These are phyloP conservation scores for Trifolium repens DNA, from an alignment of 306 rosid species.

Conservation along the genomic window DNA sequence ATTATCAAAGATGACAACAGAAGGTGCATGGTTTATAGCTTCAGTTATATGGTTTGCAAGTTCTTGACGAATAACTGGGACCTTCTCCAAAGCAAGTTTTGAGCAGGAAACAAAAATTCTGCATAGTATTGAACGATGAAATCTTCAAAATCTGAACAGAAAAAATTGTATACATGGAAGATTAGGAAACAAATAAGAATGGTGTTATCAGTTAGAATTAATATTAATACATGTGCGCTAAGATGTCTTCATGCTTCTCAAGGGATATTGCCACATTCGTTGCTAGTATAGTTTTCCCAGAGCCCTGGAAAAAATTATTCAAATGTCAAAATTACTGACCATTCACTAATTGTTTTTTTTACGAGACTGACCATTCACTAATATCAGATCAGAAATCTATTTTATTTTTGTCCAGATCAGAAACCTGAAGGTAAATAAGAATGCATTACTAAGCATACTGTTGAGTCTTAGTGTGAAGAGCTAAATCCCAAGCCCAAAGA, in stretches of 20 bases:
- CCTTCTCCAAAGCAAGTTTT: constrained; percentile 78
- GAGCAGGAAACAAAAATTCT: constrained; percentile 86
- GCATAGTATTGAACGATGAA: constrained; percentile 48
- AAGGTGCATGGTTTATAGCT: constrained; percentile 92
- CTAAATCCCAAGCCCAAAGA: constrained; percentile 18
- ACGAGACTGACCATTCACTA: constrained; percentile 8
- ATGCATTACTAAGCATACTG: constrained; percentile 26
- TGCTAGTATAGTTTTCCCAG: constrained; percentile 87
- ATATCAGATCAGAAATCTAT: constrained; percentile 20
- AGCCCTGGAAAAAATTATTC: constrained; percentile 65
- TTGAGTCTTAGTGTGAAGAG: constrained; percentile 12
- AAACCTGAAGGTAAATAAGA: constrained; percentile 33
- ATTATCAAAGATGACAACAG: constrained; percentile 85
- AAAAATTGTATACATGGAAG: constrained; percentile 24
- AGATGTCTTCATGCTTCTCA: constrained; percentile 63
- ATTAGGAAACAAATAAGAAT: constrained; percentile 23
- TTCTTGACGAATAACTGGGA: constrained; percentile 60
- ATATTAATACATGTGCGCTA: constrained; percentile 75
- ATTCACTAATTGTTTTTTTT: not conserved
- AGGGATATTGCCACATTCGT: constrained; percentile 78
- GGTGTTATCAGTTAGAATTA: constrained; percentile 26
- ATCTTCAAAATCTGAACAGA: constrained; percentile 35
- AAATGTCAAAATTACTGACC: constrained; percentile 32
- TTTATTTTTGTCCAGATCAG: constrained; percentile 11
- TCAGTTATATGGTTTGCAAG: constrained; percentile 73